Evolutionary conservation across 78 protist species (phyloP).

Genomic region (Dictyostelium capitatum): DNA sequence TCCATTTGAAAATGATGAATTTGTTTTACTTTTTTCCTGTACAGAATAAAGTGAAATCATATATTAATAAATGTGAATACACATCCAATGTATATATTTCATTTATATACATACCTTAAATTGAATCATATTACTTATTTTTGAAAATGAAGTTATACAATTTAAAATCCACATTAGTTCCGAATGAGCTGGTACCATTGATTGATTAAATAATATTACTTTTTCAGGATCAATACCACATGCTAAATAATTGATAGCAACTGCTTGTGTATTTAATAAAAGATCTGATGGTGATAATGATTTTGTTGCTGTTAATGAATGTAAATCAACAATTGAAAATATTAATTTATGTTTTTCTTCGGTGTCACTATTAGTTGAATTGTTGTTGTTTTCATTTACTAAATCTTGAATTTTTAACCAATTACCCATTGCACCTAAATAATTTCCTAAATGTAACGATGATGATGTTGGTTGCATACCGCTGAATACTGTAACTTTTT

Average conservation of each 20-base stretch:
- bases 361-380: too few relatives aligned
- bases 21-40: slow-evolving; percentile 9
- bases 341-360: slow-evolving; percentile 33
- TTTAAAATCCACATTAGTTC: slow-evolving; percentile 87
- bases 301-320: slow-evolving; percentile 73
- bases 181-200: slow-evolving; percentile 82
- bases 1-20: slow-evolving; percentile 67
- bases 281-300: slow-evolving; percentile 36
- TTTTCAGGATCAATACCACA: slow-evolving; percentile 86
- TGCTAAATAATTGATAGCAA: slow-evolving; percentile 60
- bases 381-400: neutral
- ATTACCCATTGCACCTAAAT: slow-evolving; percentile 81
- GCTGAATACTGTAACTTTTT: slow-evolving; percentile 68
- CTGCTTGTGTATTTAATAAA: slow-evolving; percentile 33
- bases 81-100: neutral
- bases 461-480: slow-evolving; percentile 87
- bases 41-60: neutral
- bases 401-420: slow-evolving; percentile 85
- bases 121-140: slow-evolving; percentile 82
- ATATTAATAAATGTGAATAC: neutral
- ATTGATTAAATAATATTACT: slow-evolving; percentile 72
- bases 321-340: slow-evolving; percentile 83
- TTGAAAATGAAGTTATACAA: slow-evolving; percentile 75
- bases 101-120: slow-evolving; percentile 65
- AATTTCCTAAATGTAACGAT: slow-evolving; percentile 84